Conservation (phyloP, 2,329 filamentous ascomycete genomes). For the Alternaria conjuncta region DNA sequence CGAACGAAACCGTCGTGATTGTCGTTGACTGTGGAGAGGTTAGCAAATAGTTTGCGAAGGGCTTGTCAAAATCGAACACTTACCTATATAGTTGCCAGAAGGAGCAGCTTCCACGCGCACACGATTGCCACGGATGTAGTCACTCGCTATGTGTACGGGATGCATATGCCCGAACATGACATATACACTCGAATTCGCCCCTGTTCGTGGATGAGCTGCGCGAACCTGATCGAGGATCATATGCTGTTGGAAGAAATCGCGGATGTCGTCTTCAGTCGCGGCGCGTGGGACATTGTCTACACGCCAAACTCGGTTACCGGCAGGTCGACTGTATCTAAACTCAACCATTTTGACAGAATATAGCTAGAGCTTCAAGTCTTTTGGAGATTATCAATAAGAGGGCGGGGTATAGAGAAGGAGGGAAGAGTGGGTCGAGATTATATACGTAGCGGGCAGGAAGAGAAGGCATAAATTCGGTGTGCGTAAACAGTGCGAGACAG, state of each 20-base stretch:
- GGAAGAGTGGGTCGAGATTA: neutral
- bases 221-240: neutral
- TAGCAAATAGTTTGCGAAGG: neutral
- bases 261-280: neutral
- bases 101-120: neutral
- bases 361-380: neutral
- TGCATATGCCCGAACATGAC: neutral
- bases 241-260: neutral
- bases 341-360: neutral
- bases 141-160: neutral
- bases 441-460: neutral
- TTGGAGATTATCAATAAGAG: neutral
- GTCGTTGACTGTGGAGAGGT: neutral
- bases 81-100: neutral
- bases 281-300: neutral
- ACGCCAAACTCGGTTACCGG: neutral
- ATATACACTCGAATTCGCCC: neutral
- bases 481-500: neutral
- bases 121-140: neutral
- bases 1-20: neutral
- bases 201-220: neutral
- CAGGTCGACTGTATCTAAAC: neutral
- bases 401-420: neutral
- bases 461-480: neutral
- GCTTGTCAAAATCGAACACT: neutral